Evolutionary conservation across 352 stramenopile species (phyloP).

Genomic region (Phytophthora europaea): DNA sequence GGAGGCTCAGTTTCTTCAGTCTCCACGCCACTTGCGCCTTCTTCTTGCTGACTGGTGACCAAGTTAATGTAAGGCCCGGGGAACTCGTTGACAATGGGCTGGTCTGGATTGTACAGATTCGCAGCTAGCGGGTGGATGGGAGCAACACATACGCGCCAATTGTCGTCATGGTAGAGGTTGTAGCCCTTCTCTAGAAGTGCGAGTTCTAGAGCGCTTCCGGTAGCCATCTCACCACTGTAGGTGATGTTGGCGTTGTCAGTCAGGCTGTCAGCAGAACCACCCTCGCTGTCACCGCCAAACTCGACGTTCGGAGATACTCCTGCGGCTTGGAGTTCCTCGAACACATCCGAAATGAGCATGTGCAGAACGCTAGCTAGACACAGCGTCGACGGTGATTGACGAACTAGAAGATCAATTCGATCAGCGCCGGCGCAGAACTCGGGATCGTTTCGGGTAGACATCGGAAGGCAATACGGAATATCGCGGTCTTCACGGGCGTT

Average conservation of each 20-base stretch:
- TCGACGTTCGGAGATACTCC: slow-evolving; percentile 33
- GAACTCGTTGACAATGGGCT: slow-evolving; percentile 10
- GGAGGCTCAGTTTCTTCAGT: slow-evolving; percentile 1
- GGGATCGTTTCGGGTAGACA: slow-evolving; percentile 38
- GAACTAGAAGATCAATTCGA: slow-evolving; percentile 51
- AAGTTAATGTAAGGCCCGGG: slow-evolving; percentile 37
- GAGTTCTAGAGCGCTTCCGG: slow-evolving; percentile 14
- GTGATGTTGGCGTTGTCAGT: slow-evolving; percentile 49
- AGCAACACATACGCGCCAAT: slow-evolving; percentile 46
- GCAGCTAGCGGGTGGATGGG: slow-evolving; percentile 45
- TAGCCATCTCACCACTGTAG: slow-evolving; percentile 25
- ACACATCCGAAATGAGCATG: slow-evolving; percentile 53
- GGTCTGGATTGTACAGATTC: slow-evolving; percentile 42
- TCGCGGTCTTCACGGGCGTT: background rate
- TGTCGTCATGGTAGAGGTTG: slow-evolving; percentile 42
- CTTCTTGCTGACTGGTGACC: slow-evolving; percentile 6
- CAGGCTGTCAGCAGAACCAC: slow-evolving; percentile 11
- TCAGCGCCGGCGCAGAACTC: slow-evolving; percentile 49
- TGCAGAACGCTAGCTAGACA: slow-evolving; percentile 57
- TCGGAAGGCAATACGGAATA: slow-evolving; percentile 47
- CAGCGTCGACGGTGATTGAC: slow-evolving; percentile 30
- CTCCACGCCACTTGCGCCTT: background rate
- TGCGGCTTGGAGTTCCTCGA: slow-evolving; percentile 40
- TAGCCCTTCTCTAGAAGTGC: slow-evolving; percentile 49
- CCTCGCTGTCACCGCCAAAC: slow-evolving; percentile 31